A percentile compares a stretch with the other conserved stretches of the same genome.
phyloP scores from a whole-genome alignment of 352 stramenopile genomes.

The Globisporangium iwayamae region DNA sequence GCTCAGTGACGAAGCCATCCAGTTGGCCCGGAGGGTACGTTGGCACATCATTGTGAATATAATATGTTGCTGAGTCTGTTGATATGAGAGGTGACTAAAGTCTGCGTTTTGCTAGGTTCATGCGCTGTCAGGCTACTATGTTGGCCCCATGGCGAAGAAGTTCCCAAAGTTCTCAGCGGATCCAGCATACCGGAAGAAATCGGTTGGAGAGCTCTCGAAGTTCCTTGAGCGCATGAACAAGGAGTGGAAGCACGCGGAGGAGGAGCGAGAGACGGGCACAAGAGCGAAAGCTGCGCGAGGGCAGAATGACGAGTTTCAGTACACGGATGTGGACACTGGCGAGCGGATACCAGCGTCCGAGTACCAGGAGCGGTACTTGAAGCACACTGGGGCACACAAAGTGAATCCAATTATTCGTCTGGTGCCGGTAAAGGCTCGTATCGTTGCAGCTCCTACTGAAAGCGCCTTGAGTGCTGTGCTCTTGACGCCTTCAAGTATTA shows the following conservation, averaged over 20 bases:
- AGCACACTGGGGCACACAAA: conserved; percentile 31
- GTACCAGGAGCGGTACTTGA: conserved; percentile 53
- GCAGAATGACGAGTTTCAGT: conserved; percentile 41
- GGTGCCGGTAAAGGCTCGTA: background rate
- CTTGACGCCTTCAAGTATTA: background rate
- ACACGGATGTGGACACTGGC: conserved; percentile 43
- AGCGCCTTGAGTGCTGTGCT: background rate
- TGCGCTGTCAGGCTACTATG: conserved; percentile 34
- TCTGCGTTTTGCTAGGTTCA: conserved; percentile 26
- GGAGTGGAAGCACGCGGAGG: conserved; percentile 42
- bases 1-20: conserved; percentile 36
- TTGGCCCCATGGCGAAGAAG: conserved; percentile 34
- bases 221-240: conserved; percentile 53
- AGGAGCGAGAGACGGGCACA: conserved; percentile 34
- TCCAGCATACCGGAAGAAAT: conserved; percentile 41
- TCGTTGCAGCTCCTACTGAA: background rate
- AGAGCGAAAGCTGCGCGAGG: conserved; percentile 27
- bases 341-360: conserved; percentile 23
- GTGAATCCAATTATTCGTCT: conserved; percentile 34
- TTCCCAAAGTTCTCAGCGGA: conserved; percentile 37
- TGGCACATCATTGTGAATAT: background rate
- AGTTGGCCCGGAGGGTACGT: conserved; percentile 29
- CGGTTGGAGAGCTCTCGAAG: conserved; percentile 25
- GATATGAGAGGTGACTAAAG: too few species aligned
- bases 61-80: too few species aligned